Evolutionary conservation across 2,329 filamentous ascomycete species (phyloP).

Genomic region (Colletotrichum lentis): DNA sequence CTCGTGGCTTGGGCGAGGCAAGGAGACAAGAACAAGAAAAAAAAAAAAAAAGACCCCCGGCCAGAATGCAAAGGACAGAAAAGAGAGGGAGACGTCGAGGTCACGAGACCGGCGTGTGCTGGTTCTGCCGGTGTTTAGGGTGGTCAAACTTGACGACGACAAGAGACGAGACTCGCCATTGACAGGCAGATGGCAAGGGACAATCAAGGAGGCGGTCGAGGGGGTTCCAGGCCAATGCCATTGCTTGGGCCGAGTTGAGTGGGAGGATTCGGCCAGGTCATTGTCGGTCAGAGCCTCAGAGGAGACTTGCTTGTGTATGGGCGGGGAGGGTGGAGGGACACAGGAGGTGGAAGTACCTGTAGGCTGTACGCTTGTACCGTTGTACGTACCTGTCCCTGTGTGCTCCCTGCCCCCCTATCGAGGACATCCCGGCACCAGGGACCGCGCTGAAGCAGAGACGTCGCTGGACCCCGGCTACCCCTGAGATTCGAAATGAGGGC

Average conservation of each 20-base stretch:
- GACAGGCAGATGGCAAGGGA: not conserved
- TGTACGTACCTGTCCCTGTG: no score
- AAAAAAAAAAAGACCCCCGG: no score
- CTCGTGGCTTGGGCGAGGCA: constrained; percentile 7
- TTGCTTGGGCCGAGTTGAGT: not conserved
- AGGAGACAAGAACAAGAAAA: not conserved
- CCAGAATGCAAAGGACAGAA: not conserved
- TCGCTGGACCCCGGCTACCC: constrained; percentile 33
- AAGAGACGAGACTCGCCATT: not conserved
- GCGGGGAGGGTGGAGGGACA: not conserved
- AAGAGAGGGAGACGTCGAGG: constrained; percentile 12
- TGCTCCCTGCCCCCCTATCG: no score
- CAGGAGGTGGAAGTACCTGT: no score
- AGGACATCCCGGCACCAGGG: not conserved
- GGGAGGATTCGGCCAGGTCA: not conserved
- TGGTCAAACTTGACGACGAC: not conserved
- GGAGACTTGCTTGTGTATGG: not conserved
- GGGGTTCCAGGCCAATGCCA: not conserved
- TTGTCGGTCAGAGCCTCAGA: not conserved
- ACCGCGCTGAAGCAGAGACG: constrained; percentile 4
- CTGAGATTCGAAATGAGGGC: constrained; percentile 11
- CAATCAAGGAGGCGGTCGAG: not conserved
- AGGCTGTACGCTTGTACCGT: no score
- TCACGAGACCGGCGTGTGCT: constrained; percentile 30
- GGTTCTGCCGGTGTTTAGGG: not conserved